phyloP scores from a whole-genome alignment of 169 alveolate species.

The Plasmodium vinckei region DNA sequence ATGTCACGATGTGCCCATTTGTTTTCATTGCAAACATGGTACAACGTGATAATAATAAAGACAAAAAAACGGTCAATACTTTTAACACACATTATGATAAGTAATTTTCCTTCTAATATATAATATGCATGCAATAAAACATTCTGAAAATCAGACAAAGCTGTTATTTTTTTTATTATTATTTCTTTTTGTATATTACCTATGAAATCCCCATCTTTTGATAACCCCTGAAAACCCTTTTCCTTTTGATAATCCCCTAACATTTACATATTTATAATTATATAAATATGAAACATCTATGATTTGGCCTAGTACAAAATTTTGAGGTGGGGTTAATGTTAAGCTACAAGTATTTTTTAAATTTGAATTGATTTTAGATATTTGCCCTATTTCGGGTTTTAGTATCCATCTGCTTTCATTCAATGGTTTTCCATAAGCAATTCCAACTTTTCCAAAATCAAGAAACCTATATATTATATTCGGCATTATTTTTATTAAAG shows the following conservation, averaged over 20 bases:
- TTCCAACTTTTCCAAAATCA: constrained; percentile 71
- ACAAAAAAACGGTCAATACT: too few species aligned
- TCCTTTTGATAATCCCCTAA: constrained; percentile 91
- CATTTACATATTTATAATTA: constrained; percentile 90
- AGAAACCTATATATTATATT: constrained; percentile 64
- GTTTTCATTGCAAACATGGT: too few species aligned
- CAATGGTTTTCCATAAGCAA: constrained; percentile 84
- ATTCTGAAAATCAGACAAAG: too few species aligned
- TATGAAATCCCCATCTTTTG: constrained; percentile 93
- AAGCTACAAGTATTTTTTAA: constrained; percentile 82
- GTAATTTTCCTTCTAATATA: too few species aligned
- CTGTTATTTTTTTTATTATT: too few species aligned
- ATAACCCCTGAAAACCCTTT: constrained; percentile 94
- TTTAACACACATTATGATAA: too few species aligned
- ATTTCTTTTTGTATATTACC: constrained; percentile 76
- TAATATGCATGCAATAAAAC: too few species aligned
- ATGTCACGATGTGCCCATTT: too few species aligned
- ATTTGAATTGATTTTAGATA: constrained; percentile 78
- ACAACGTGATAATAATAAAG: too few species aligned
- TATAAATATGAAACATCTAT: constrained; percentile 89
- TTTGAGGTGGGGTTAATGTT: constrained; percentile 89
- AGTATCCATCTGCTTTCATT: constrained; percentile 85
- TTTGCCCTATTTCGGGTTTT: constrained; percentile 83
- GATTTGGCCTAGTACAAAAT: constrained; percentile 87
- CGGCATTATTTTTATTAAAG: constrained; percentile 76